phyloP scores from a whole-genome alignment of 768 basidiomycete species.

The Boletus pseudo-olivaceus region DNA sequence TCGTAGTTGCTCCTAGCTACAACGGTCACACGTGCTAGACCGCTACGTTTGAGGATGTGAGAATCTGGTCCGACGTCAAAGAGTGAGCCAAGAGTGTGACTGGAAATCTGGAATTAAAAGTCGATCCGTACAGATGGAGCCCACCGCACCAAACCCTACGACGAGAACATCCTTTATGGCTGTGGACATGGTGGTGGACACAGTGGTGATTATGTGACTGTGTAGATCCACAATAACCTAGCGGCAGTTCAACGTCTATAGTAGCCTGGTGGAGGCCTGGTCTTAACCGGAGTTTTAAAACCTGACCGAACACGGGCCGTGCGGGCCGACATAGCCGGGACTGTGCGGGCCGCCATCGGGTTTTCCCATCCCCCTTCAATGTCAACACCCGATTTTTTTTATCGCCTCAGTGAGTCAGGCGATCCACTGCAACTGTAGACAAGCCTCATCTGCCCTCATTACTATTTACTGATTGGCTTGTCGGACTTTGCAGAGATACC shows the following conservation, averaged over 20 bases:
- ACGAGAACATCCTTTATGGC: conserved; percentile 48
- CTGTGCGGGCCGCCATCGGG: no score
- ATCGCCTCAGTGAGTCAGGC: no score
- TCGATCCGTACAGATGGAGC: conserved; percentile 49
- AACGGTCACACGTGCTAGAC: conserved; percentile 61
- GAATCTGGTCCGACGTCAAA: conserved; percentile 40
- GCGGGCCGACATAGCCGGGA: no score
- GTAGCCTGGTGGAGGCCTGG: background rate
- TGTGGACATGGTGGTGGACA: conserved; percentile 3
- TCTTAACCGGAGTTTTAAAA: no score
- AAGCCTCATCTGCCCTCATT: no score
- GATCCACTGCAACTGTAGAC: no score
- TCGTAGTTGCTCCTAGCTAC: conserved; percentile 72
- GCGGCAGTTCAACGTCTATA: no score
- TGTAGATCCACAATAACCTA: no score
- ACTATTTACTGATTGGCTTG: no score
- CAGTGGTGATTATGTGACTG: background rate
- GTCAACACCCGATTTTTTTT: no score
- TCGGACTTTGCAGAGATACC: background rate
- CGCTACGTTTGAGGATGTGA: conserved; percentile 52
- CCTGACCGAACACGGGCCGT: no score
- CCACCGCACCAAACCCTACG: conserved; percentile 66
- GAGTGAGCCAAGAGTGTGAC: background rate
- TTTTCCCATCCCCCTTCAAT: no score
- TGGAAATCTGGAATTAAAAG: background rate